phyloP scores from a whole-genome alignment of 1,284 basidiomycete species.

The Ceratobasidium papillatum region DNA sequence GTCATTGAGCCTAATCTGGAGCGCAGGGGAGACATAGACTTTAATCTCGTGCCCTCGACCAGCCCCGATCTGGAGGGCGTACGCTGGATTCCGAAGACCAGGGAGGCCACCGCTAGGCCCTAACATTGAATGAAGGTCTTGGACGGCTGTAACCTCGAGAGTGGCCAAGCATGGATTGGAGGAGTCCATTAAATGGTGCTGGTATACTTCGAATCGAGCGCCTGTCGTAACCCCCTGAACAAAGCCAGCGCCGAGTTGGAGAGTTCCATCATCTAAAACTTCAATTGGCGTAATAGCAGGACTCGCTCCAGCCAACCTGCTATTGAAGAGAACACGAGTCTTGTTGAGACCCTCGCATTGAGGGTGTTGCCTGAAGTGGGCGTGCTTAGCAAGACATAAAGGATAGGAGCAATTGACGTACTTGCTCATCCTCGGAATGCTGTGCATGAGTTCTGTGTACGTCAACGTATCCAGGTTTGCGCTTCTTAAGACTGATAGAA shows the following conservation, averaged over 20 bases:
- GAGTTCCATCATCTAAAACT: conserved; percentile 42
- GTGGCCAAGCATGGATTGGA: neutral
- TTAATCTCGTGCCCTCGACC: neutral
- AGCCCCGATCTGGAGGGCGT: neutral
- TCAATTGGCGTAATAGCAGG: conserved; percentile 58
- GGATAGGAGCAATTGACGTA: conserved; percentile 37
- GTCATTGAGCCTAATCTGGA: neutral
- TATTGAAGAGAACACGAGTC: conserved; percentile 62
- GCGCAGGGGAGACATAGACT: neutral
- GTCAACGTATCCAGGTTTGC: conserved; percentile 62
- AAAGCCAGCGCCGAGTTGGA: conserved; percentile 63
- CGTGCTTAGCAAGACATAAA: neutral
- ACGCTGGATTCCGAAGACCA: too few relatives aligned
- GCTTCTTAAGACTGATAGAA: conserved; percentile 59
- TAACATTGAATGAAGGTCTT: neutral
- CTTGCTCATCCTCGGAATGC: conserved; percentile 41
- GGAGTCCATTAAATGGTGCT: conserved; percentile 58
- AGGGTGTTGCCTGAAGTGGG: conserved; percentile 56
- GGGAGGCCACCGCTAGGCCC: too few relatives aligned
- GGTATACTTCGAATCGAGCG: conserved; percentile 66
- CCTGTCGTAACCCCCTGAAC: conserved; percentile 68
- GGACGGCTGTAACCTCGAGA: neutral
- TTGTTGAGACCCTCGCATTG: conserved; percentile 61
- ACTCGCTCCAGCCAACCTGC: conserved; percentile 63
- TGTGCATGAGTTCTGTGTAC: conserved; percentile 60